Percentiles rank a stretch among this genome's conserved stretches.
Evolutionary conservation across 2,329 filamentous ascomycete species (phyloP).

Genomic region (Thelonectria blattea): DNA sequence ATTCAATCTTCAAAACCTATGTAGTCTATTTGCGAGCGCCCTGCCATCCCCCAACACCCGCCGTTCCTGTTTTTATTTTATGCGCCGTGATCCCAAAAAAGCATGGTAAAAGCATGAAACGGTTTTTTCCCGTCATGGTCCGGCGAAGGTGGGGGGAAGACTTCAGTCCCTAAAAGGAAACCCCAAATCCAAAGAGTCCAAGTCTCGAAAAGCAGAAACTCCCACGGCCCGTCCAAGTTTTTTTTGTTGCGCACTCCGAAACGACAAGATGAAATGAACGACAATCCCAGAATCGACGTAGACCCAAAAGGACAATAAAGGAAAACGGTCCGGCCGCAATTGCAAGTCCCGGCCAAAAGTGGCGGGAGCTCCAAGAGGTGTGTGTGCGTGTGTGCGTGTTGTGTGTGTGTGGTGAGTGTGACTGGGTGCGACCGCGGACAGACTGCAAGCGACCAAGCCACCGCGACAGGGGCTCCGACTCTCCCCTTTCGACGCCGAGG

Average conservation of each 20-base stretch:
- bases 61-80: conserved; percentile 24
- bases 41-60: conserved; percentile 14
- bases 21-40: conserved; percentile 35
- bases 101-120: conserved; percentile 24
- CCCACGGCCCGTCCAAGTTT: neutral
- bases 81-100: conserved; percentile 32
- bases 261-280: conserved; percentile 12
- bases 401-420: neutral
- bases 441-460: neutral
- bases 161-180: conserved; percentile 1
- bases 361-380: neutral
- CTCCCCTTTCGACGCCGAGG: conserved; percentile 11
- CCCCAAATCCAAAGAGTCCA: neutral
- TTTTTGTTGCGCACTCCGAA: conserved; percentile 1
- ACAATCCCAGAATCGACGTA: conserved; percentile 8
- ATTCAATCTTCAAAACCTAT: conserved; percentile 20
- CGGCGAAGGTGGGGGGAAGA: conserved; percentile 5
- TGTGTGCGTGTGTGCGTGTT: conserved; percentile 2
- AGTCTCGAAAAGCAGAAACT: conserved; percentile 6
- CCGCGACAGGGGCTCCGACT: neutral
- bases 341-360: neutral
- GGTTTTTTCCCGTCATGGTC: conserved; percentile 25
- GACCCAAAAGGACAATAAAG: conserved; percentile 10
- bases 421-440: conserved; percentile 7
- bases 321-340: conserved; percentile 7